Conservation (phyloP, 768 basidiomycete genomes). For the Hortiboletus campestris region DNA sequence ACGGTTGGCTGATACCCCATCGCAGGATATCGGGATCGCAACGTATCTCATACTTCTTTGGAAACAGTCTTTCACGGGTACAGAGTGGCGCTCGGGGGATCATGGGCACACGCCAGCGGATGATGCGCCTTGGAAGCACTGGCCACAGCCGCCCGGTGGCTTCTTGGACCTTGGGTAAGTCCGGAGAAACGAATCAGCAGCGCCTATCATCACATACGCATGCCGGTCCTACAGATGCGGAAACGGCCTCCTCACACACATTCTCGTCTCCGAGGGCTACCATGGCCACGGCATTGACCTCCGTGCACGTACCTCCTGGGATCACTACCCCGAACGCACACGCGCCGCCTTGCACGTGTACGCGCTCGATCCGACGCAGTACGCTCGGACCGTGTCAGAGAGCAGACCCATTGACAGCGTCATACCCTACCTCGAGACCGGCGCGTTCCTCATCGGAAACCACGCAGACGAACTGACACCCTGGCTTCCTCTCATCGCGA, state of each 20-base stretch:
- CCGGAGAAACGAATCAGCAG: not conserved
- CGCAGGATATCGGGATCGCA: conserved; percentile 90
- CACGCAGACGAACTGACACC: conserved; percentile 97
- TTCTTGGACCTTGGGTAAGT: conserved; percentile 87
- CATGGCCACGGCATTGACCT: conserved; percentile 82
- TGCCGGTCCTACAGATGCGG: conserved; percentile 60
- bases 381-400: not conserved
- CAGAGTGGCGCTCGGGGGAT: not conserved
- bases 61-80: conserved; percentile 61
- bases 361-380: conserved; percentile 61
- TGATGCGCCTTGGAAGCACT: conserved; percentile 56
- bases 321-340: conserved; percentile 64
- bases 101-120: not conserved
- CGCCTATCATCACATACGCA: not conserved
- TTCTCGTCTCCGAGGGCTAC: conserved; percentile 83
- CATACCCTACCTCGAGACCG: conserved; percentile 37
- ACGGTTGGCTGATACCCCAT: not conserved
- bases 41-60: conserved; percentile 91
- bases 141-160: conserved; percentile 80
- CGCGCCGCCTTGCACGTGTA: conserved; percentile 60
- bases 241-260: conserved; percentile 90
- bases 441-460: conserved; percentile 85
- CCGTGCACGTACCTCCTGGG: conserved; percentile 83
- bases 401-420: not conserved
- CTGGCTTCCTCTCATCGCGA: conserved; percentile 84